Conservation (phyloP, 495 filamentous ascomycete genomes). For the Lepidopterella palustris region DNA sequence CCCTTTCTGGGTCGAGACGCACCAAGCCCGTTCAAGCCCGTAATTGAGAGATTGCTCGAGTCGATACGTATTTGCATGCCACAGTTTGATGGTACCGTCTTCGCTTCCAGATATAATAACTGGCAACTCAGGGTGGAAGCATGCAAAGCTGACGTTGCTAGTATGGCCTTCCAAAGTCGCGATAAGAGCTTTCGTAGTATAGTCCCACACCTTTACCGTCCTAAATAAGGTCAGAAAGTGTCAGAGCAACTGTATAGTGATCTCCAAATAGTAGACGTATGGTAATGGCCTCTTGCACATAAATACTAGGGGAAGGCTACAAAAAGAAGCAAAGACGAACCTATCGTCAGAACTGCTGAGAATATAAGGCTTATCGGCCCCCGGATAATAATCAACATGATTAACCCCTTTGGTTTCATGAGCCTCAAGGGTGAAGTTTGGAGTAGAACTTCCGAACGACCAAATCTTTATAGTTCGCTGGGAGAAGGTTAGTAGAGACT, state of each 20-base stretch:
- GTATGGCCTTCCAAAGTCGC: constrained; percentile 96
- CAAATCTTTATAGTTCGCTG: constrained; percentile 98
- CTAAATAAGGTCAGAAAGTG: constrained; percentile 10
- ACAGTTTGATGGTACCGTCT: constrained; percentile 96
- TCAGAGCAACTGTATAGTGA: no score
- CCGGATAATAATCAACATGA: constrained; percentile 95
- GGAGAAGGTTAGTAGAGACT: no score
- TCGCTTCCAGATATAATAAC: constrained; percentile 99
- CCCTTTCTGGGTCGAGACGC: constrained; percentile 88
- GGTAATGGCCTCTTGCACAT: no score
- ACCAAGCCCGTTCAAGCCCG: constrained; percentile 93
- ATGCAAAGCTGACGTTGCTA: constrained; percentile 98
- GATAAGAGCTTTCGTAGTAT: constrained; percentile 69
- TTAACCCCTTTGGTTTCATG: constrained; percentile 98
- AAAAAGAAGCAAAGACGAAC: no score
- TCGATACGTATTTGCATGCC: constrained; percentile 95
- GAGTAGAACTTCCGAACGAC: constrained; percentile 81
- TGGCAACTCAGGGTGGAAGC: constrained; percentile 94
- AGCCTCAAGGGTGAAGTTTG: constrained; percentile 93
- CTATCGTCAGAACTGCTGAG: constrained; percentile 90
- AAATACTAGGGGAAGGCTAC: no score
- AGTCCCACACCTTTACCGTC: constrained; percentile 82
- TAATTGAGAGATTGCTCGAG: constrained; percentile 95
- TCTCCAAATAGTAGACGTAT: no score
- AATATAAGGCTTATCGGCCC: constrained; percentile 93